phyloP scores from a whole-genome alignment of 1,284 basidiomycete genomes.

The Sphagnurus paluster region DNA sequence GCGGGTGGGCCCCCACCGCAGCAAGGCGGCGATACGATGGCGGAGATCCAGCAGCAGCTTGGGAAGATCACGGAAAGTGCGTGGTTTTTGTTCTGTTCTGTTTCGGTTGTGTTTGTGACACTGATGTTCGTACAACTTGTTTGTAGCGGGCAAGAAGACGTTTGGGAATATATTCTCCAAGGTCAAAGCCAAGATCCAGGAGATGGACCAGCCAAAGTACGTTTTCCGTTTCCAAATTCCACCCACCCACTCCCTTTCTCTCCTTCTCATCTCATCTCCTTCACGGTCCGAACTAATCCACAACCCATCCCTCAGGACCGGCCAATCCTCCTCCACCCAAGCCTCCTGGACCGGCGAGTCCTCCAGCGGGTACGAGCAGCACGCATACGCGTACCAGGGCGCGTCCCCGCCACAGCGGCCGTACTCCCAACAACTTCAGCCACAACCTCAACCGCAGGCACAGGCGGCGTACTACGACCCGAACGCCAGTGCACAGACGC shows the following conservation, averaged over 20 bases:
- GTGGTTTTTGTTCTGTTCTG: constrained; percentile 24
- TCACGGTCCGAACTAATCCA: too few relatives aligned
- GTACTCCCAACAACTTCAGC: constrained; percentile 3
- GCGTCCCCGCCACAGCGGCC: constrained; percentile 10
- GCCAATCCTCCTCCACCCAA: background rate
- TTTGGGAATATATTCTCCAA: constrained; percentile 69
- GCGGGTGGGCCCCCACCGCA: too few relatives aligned
- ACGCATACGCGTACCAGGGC: constrained; percentile 9
- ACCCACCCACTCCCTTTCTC: too few relatives aligned
- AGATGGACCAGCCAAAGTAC: constrained; percentile 57
- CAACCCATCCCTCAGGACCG: background rate
- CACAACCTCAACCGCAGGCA: constrained; percentile 11
- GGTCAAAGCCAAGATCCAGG: constrained; percentile 79
- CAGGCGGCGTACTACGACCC: constrained; percentile 28
- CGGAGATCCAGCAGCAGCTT: constrained; percentile 72
- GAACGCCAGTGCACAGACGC: constrained; percentile 9
- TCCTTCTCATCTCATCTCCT: too few relatives aligned
- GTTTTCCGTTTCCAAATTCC: too few relatives aligned
- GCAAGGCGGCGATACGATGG: constrained; percentile 47
- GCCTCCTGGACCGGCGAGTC: constrained; percentile 4
- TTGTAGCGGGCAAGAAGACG: constrained; percentile 72
- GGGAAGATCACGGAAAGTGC: constrained; percentile 74
- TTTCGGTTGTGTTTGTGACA: constrained; percentile 1
- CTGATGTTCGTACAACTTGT: background rate
- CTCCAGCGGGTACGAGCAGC: constrained; percentile 16